Conservation (phyloP, 2,329 filamentous ascomycete species). For the Nannizziopsis arthrosporioides region DNA sequence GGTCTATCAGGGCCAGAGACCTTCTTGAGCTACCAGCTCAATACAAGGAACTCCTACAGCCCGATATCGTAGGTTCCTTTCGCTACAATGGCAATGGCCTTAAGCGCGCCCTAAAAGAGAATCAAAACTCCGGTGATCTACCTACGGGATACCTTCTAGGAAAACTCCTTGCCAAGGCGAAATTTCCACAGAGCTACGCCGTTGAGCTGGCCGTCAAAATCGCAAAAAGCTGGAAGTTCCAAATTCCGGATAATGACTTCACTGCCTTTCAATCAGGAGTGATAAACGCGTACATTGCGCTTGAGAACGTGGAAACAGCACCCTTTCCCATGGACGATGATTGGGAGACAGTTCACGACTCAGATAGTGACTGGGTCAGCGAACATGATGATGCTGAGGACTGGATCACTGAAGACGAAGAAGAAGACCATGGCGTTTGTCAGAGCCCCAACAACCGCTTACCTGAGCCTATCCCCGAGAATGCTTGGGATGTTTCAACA, state of each 20-base stretch:
- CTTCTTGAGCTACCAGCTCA: slow-evolving; percentile 17
- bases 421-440: too few relatives aligned
- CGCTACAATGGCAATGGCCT: slow-evolving; percentile 11
- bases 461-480: too few relatives aligned
- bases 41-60: slow-evolving; percentile 19
- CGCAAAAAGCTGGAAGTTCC: slow-evolving; percentile 18
- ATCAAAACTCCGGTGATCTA: slow-evolving; percentile 12
- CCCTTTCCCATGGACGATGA: not conserved
- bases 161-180: slow-evolving; percentile 17
- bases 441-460: too few relatives aligned
- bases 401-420: not conserved
- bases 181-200: slow-evolving; percentile 19
- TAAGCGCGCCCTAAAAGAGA: slow-evolving; percentile 13
- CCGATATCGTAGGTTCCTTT: slow-evolving; percentile 14
- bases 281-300: slow-evolving; percentile 1
- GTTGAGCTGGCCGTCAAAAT: slow-evolving; percentile 19
- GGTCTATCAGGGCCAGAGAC: slow-evolving; percentile 18
- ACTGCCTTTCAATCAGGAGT: slow-evolving; percentile 11
- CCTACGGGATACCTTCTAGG: slow-evolving; percentile 18
- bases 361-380: not conserved
- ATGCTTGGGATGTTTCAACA: too few relatives aligned
- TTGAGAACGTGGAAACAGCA: not conserved
- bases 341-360: slow-evolving; percentile 1
- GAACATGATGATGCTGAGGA: slow-evolving; percentile 5
- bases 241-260: slow-evolving; percentile 10